Evolutionary conservation across 805 yeast genomes (phyloP).

Genomic region (Saturnispora ahearnii): DNA sequence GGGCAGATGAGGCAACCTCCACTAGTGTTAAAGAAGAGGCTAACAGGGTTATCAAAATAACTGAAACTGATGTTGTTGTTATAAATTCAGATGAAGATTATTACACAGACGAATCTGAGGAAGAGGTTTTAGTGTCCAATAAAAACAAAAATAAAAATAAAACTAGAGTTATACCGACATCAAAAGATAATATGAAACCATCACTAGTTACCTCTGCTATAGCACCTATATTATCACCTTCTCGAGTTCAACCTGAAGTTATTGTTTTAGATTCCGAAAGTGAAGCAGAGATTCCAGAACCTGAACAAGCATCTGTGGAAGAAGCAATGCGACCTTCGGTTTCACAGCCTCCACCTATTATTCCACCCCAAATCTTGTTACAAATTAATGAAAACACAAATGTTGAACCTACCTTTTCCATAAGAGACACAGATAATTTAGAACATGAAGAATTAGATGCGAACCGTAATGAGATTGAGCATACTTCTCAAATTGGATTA

Average conservation of each 20-base stretch:
- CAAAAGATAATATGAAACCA: neutral
- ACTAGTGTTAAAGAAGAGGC: conserved; percentile 9
- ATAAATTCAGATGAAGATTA: conserved; percentile 8
- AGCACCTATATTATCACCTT: too few species aligned
- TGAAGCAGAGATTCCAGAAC: neutral
- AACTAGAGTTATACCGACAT: neutral
- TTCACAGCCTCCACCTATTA: too few species aligned
- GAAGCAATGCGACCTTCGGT: too few species aligned
- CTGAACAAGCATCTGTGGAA: neutral
- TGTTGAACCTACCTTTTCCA: neutral
- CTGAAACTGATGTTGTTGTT: conserved; percentile 3
- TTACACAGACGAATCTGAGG: neutral
- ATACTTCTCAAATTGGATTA: neutral
- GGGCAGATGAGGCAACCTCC: neutral
- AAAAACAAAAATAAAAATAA: neutral
- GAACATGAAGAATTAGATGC: too few species aligned
- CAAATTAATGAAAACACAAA: neutral
- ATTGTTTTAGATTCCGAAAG: conserved; percentile 3
- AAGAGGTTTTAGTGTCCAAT: neutral
- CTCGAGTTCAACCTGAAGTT: neutral
- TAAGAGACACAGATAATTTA: neutral
- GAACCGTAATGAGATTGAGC: too few species aligned
- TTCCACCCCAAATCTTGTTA: neutral
- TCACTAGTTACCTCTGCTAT: neutral
- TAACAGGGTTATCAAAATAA: conserved; percentile 6